Conservation (phyloP, 1,284 basidiomycete species). For the Tylopilus sp. region DNA sequence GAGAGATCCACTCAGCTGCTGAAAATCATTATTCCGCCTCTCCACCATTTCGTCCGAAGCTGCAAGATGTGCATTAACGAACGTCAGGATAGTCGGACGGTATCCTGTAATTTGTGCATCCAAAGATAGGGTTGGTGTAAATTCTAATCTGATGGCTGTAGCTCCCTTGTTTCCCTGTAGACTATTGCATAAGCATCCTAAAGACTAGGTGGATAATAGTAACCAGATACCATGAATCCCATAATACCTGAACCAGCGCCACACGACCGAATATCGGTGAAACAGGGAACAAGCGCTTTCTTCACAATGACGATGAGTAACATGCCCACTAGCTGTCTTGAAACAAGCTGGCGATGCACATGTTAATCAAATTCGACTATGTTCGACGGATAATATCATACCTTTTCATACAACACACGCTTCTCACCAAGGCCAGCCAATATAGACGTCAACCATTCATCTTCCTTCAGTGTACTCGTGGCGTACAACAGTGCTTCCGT, state of each 20-base stretch:
- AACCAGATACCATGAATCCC: constrained; percentile 74
- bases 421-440: constrained; percentile 79
- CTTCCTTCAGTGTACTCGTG: constrained; percentile 69
- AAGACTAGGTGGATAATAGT: constrained; percentile 3
- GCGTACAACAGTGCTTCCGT: constrained; percentile 79
- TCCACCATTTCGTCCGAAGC: constrained; percentile 85
- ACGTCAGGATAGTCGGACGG: constrained; percentile 65
- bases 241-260: constrained; percentile 76
- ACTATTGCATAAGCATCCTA: constrained; percentile 8
- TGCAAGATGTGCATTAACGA: constrained; percentile 82
- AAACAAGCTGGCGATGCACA: constrained; percentile 60
- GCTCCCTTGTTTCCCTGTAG: constrained; percentile 82
- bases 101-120: constrained; percentile 27
- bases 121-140: constrained; percentile 53
- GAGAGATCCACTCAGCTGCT: constrained; percentile 68
- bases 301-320: constrained; percentile 74
- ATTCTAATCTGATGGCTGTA: constrained; percentile 68
- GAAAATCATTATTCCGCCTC: constrained; percentile 75
- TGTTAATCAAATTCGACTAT: background rate
- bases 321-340: constrained; percentile 84
- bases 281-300: constrained; percentile 59
- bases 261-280: constrained; percentile 62
- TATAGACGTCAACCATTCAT: constrained; percentile 73
- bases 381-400: constrained; percentile 33
- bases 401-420: constrained; percentile 72